A percentile compares a stretch with the other conserved stretches of the same genome.
phyloP scores from a whole-genome alignment of 1,139 yeast genomes.

The Kluyveromyces marxianus region DNA sequence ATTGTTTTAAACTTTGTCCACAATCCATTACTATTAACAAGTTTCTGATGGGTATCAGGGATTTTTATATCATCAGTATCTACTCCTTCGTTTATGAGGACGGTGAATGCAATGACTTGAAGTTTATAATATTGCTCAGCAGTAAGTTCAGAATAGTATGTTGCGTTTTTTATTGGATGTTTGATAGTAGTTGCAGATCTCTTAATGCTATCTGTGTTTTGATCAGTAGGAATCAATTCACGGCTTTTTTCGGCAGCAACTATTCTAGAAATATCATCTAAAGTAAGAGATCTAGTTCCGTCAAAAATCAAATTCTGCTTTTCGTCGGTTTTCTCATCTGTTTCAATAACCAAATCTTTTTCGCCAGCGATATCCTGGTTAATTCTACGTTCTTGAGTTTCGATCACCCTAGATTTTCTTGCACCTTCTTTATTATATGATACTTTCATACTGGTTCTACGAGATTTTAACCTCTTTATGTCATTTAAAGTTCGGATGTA shows the following conservation, averaged over 20 bases:
- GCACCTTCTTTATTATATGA: slow-evolving; percentile 53
- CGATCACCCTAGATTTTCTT: slow-evolving; percentile 46
- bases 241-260: slow-evolving; percentile 97
- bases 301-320: slow-evolving; percentile 39
- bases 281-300: slow-evolving; percentile 77
- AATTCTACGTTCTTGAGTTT: slow-evolving; percentile 34
- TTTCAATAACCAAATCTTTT: slow-evolving; percentile 20
- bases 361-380: slow-evolving; percentile 9
- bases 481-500: slow-evolving; percentile 69
- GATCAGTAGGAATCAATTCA: slow-evolving; percentile 41
- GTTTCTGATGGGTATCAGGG: slow-evolving; percentile 14
- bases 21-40: slow-evolving; percentile 31
- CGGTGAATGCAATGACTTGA: slow-evolving; percentile 52
- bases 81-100: slow-evolving; percentile 14
- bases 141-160: slow-evolving; percentile 67
- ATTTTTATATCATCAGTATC: slow-evolving; percentile 11
- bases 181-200: not conserved
- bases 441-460: slow-evolving; percentile 60
- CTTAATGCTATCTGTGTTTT: not conserved
- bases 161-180: slow-evolving; percentile 26
- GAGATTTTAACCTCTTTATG: slow-evolving; percentile 67
- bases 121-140: slow-evolving; percentile 41
- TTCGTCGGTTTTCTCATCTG: slow-evolving; percentile 39
- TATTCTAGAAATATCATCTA: slow-evolving; percentile 94
- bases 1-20: slow-evolving; percentile 58